phyloP scores from a whole-genome alignment of 192 early-diverging fungal genomes.

The Dispira simplex region DNA sequence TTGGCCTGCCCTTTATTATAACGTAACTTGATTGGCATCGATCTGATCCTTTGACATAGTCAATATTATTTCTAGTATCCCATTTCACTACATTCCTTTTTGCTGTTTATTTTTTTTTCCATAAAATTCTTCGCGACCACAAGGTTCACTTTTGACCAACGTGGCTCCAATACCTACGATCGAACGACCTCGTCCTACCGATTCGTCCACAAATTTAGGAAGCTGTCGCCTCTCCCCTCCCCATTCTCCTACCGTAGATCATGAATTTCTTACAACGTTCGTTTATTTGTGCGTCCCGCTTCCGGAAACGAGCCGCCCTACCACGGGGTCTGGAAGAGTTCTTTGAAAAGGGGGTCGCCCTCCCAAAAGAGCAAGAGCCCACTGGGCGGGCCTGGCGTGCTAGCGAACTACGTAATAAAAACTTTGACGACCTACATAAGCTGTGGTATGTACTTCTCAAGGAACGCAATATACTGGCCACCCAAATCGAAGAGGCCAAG shows the following conservation, averaged over 20 bases:
- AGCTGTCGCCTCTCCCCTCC: too few relatives aligned
- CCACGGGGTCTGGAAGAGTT: constrained; percentile 45
- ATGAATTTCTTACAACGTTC: constrained; percentile 25
- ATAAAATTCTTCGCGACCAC: too few relatives aligned
- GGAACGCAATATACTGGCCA: constrained; percentile 68
- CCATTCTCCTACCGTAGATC: not conserved
- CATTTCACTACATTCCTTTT: too few relatives aligned
- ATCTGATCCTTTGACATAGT: too few relatives aligned
- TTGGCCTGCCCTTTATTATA: too few relatives aligned
- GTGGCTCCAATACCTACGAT: too few relatives aligned
- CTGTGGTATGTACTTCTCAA: constrained; percentile 85
- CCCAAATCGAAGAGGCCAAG: constrained; percentile 48
- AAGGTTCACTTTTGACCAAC: too few relatives aligned
- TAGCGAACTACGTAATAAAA: constrained; percentile 78
- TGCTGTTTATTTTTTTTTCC: too few relatives aligned
- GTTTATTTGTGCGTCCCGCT: constrained; percentile 19
- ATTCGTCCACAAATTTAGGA: too few relatives aligned
- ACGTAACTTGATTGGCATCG: too few relatives aligned
- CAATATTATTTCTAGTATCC: too few relatives aligned
- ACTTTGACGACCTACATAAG: constrained; percentile 93
- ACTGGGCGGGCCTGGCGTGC: constrained; percentile 78
- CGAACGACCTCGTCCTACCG: too few relatives aligned
- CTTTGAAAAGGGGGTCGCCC: constrained; percentile 33
- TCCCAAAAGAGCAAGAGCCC: constrained; percentile 28
- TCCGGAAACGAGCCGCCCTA: constrained; percentile 28